These are phyloP conservation scores for Citrus sinensis DNA, from an alignment of 345 rosid genomes.

Conservation along the genomic window DVS_A1.0 CM039165.1:36784001-36784500, in stretches of 20 bases:
- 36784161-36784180: conserved; percentile 51
- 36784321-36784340: conserved; percentile 65
- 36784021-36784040: conserved; percentile 55
- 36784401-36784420: conserved; percentile 63
- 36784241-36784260: conserved; percentile 23
- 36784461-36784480: conserved; percentile 12
- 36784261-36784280: conserved; percentile 28
- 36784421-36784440: conserved; percentile 44
- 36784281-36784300: conserved; percentile 33
- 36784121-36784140: conserved; percentile 69
- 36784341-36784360: conserved; percentile 71
- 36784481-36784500: not conserved
- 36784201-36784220: conserved; percentile 15
- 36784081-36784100: conserved; percentile 30
- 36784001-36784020: conserved; percentile 58
- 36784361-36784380: conserved; percentile 64
- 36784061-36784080: conserved; percentile 19
- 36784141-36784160: conserved; percentile 63
- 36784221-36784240: conserved; percentile 24
- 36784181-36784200: conserved; percentile 67
- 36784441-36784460: conserved; percentile 33
- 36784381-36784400: conserved; percentile 67
- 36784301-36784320: conserved; percentile 56
- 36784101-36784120: conserved; percentile 34
- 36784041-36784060: conserved; percentile 53